Percentiles rank a stretch among this genome's conserved stretches.
phyloP scores from a whole-genome alignment of 257 asterid genomes.

The Plantago major region DNA sequence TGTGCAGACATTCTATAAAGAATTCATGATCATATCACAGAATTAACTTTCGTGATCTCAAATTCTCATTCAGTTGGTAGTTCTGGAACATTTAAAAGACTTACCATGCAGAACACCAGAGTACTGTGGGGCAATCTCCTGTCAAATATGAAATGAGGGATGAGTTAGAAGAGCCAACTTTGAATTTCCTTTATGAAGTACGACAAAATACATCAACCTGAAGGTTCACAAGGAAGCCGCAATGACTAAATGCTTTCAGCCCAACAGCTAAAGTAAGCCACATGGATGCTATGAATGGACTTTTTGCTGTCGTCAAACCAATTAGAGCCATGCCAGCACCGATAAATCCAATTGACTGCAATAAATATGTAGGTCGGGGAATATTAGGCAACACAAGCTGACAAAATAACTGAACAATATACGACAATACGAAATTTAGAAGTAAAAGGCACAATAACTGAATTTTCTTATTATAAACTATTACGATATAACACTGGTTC shows the following conservation, averaged over 20 bases:
- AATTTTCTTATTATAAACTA: slow-evolving; percentile 7
- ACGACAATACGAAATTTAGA: background rate
- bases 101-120: slow-evolving; percentile 95
- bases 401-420: background rate
- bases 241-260: slow-evolving; percentile 89
- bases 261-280: slow-evolving; percentile 97
- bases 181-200: slow-evolving; percentile 19
- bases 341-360: slow-evolving; percentile 82
- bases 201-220: slow-evolving; percentile 54
- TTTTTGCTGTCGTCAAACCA: slow-evolving; percentile 73
- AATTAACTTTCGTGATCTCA: background rate
- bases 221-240: slow-evolving; percentile 95
- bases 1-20: slow-evolving; percentile 3
- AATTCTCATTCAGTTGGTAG: background rate
- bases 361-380: slow-evolving; percentile 2
- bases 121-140: slow-evolving; percentile 95
- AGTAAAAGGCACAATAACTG: background rate
- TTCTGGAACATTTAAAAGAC: slow-evolving; percentile 16
- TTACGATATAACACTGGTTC: background rate
- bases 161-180: slow-evolving; percentile 21
- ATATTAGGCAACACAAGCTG: slow-evolving; percentile 12
- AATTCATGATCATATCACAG: background rate
- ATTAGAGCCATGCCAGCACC: slow-evolving; percentile 82
- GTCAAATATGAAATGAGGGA: slow-evolving; percentile 20
- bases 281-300: slow-evolving; percentile 72